phyloP scores from a whole-genome alignment of 2,329 filamentous ascomycete species.

The Claviceps monticola region DNA sequence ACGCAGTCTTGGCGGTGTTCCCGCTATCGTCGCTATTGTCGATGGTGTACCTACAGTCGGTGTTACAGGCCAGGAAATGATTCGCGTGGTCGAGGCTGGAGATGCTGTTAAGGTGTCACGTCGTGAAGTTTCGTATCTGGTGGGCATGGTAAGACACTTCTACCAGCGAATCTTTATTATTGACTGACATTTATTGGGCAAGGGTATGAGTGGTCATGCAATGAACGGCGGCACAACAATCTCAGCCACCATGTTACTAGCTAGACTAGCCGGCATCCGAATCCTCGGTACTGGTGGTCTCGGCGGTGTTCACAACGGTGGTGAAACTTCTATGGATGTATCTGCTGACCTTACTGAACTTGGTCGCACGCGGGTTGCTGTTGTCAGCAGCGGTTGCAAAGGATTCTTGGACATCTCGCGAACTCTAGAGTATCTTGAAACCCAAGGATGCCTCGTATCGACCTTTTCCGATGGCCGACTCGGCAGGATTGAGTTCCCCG shows the following conservation, averaged over 20 bases:
- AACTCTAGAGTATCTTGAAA: slow-evolving; percentile 67
- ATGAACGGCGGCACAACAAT: slow-evolving; percentile 88
- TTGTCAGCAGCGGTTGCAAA: slow-evolving; percentile 85
- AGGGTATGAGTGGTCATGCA: slow-evolving; percentile 51
- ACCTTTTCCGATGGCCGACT: slow-evolving; percentile 77
- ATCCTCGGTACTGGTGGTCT: slow-evolving; percentile 92
- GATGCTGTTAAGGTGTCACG: slow-evolving; percentile 73
- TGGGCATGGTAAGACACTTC: slow-evolving; percentile 50
- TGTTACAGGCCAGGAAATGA: slow-evolving; percentile 56
- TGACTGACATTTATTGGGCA: background rate
- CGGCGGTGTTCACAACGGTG: slow-evolving; percentile 85
- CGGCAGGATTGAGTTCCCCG: slow-evolving; percentile 70
- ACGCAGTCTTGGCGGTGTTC: slow-evolving; percentile 66
- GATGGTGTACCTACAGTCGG: slow-evolving; percentile 75
- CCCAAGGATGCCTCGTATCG: slow-evolving; percentile 64
- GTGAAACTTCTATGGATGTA: slow-evolving; percentile 76
- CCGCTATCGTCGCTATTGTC: slow-evolving; percentile 81
- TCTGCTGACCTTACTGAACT: slow-evolving; percentile 93
- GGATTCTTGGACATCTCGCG: slow-evolving; percentile 86
- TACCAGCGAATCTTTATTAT: slow-evolving; percentile 2
- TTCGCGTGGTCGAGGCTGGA: slow-evolving; percentile 52
- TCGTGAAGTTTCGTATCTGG: slow-evolving; percentile 70
- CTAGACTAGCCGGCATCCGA: slow-evolving; percentile 72
- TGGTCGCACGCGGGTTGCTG: slow-evolving; percentile 74
- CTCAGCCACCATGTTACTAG: slow-evolving; percentile 82